These are phyloP conservation scores for Prunus campanulata DNA, from an alignment of 306 rosid genomes.

Conservation along the genomic window DNA sequence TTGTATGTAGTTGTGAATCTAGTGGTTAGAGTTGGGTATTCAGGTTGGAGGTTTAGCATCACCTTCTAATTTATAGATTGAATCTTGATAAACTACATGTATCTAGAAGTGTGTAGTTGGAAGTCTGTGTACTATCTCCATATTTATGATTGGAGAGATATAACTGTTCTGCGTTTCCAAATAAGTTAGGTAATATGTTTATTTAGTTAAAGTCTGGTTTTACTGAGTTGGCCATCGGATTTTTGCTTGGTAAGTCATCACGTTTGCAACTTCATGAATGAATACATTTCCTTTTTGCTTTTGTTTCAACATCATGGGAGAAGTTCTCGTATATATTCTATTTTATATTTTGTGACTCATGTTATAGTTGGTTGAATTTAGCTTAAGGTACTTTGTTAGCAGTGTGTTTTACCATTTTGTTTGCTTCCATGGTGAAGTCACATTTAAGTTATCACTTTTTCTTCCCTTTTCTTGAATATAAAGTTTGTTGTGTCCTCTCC, in stretches of 20 bases:
- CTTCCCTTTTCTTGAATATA: neutral
- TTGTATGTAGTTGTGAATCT: too few species aligned
- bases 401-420: neutral
- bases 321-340: too few species aligned
- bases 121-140: neutral
- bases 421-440: neutral
- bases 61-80: too few species aligned
- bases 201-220: too few species aligned
- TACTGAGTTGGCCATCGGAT: too few species aligned
- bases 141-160: too few species aligned
- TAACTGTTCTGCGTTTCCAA: too few species aligned
- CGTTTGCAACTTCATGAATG: too few species aligned
- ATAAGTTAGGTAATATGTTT: too few species aligned
- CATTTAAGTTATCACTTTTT: neutral
- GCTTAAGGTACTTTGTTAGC: neutral
- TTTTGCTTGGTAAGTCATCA: too few species aligned
- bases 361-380: neutral
- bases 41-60: neutral
- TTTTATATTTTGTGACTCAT: neutral
- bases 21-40: neutral
- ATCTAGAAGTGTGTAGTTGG: neutral
- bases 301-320: neutral
- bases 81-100: neutral
- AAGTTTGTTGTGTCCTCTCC: too few species aligned
- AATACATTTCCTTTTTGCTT: too few species aligned